These are phyloP conservation scores for Desmodesmus armatus DNA, from an alignment of 139 green algal species.

Conservation along the genomic window DNA sequence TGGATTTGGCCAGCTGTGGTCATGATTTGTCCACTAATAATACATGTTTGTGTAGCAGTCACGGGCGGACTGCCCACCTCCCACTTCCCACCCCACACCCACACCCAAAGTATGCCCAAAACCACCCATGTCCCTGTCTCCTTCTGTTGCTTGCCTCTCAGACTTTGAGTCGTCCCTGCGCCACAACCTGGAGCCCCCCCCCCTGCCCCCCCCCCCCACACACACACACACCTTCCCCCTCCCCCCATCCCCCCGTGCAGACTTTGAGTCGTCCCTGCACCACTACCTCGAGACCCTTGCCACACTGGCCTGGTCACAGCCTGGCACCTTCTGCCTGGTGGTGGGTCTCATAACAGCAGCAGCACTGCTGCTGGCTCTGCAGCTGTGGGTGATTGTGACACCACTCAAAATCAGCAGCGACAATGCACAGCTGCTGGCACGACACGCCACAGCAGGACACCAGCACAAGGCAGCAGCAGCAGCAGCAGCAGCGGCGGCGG, in stretches of 20 bases:
- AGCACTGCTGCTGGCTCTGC: constrained; percentile 36
- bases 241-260: neutral
- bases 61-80: too few relatives aligned
- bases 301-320: constrained; percentile 21
- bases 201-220: neutral
- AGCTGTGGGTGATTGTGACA: constrained; percentile 62
- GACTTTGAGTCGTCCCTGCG: constrained; percentile 1
- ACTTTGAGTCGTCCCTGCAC: neutral
- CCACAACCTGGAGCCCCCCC: constrained; percentile 37
- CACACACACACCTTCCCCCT: too few relatives aligned
- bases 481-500: constrained; percentile 20
- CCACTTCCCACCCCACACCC: neutral
- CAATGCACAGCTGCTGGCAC: constrained; percentile 3
- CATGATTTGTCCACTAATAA: too few relatives aligned
- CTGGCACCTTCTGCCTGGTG: constrained; percentile 37
- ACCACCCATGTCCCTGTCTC: neutral
- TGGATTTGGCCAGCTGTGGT: too few relatives aligned
- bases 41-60: too few relatives aligned
- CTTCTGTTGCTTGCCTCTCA: neutral
- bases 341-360: constrained; percentile 8
- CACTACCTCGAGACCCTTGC: constrained; percentile 44
- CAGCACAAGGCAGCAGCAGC: neutral
- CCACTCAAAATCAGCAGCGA: constrained; percentile 37
- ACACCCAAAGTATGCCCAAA: too few relatives aligned
- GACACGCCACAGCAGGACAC: neutral